These are phyloP conservation scores for Paramecium biaurelia DNA, from an alignment of 73 alveolate species.

Conservation along the genomic window DNA sequence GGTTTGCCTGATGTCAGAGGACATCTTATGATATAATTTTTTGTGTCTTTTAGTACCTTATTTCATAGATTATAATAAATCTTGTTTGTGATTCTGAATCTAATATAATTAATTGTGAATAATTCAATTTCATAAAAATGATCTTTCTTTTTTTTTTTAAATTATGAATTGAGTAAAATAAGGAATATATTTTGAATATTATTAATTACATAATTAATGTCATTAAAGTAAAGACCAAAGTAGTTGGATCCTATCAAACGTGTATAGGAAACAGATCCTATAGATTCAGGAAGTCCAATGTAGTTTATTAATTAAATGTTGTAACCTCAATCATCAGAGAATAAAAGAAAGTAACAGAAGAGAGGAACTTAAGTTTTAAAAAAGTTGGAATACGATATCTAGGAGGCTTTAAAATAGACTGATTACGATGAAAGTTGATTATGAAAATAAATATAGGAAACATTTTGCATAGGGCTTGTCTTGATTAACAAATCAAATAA, in stretches of 20 bases:
- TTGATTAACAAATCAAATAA: not conserved
- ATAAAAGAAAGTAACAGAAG: not conserved
- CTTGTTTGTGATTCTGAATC: not conserved
- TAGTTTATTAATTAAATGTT: not conserved
- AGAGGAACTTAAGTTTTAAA: not conserved
- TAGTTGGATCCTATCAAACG: not conserved
- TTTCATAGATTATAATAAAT: not conserved
- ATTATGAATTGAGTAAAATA: not conserved
- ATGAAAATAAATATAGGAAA: not conserved
- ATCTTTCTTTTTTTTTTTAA: no score
- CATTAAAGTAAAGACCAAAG: not conserved
- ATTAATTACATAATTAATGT: not conserved
- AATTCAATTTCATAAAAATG: not conserved
- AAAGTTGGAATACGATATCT: not conserved
- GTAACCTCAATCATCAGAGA: not conserved
- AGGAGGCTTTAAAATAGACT: not conserved
- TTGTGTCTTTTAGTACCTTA: not conserved
- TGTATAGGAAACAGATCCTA: not conserved
- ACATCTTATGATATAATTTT: not conserved
- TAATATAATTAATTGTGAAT: not conserved
- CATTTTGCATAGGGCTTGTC: slow-evolving; percentile 6
- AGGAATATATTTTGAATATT: not conserved
- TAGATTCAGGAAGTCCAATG: not conserved
- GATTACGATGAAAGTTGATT: slow-evolving; percentile 26
- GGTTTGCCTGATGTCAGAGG: not conserved